Evolutionary conservation across 75 land plant species (phyloP), one percentile per base, ranked within the genome.

Genomic region (Selaginella tamariscina): DNA sequence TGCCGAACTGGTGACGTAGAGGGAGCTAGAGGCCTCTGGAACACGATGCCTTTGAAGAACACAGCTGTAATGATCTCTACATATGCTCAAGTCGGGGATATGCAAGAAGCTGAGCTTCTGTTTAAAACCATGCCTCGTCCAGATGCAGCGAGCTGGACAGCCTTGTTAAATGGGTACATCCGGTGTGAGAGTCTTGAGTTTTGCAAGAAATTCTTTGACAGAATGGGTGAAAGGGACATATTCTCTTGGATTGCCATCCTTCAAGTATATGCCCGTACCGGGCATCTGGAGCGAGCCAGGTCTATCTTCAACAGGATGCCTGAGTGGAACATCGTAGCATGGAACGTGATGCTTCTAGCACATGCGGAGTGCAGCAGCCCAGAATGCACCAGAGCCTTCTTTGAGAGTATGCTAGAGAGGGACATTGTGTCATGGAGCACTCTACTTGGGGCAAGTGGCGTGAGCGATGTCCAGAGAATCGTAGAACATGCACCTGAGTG

Each of bases 341-440:
- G 49, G 49, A 39, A 39, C 15, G 49, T 15, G 15, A 39, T 39
- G 49, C 49, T 39, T 39, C 11, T 15, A 15, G 49, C 15, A 39
- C 15, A 39, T 39, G 49, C 49, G 11, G 49, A 39, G 49, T 5
- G 15, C 49, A 15, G 15, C 11, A 39, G 49, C 49, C 49, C 15
- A 15, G 49, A 39, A 39, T 39, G 11, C 49, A 39, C 49, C 11
- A 5, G 5, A 5, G 49, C 49, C 11, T 39, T 39, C 49, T 39
- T 39, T 39, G 49, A 39, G 15, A 39, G 11, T 5, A 5, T 39
- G 15, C 5, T 5, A 39, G 49, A 39, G 49, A 5, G 49, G 15
- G 49, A 39, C 49, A 39, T 39, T 39, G 49, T 39, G 49, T 39
- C 49, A 39, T 39, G 49, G 49, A 39, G 49, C 49, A 39, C 49